Percentiles rank a stretch among this genome's conserved stretches.
These are phyloP conservation scores for Pulveroboletus frians DNA, from an alignment of 768 basidiomycete genomes.

Conservation along the genomic window DNA sequence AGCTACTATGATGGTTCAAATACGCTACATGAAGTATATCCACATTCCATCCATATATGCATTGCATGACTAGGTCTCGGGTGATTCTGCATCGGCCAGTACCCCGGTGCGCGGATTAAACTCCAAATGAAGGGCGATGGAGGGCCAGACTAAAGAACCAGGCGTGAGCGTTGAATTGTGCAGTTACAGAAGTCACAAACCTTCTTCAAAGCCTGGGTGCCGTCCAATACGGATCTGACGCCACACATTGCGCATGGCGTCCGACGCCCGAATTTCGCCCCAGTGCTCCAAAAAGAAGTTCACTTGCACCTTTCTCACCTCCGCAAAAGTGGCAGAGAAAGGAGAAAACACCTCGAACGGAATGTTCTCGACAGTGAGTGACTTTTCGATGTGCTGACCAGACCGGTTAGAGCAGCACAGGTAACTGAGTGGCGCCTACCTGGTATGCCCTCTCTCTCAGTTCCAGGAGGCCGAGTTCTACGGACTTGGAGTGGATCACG, in stretches of 20 bases:
- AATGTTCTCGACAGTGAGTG: conserved; percentile 73
- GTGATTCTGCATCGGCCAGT: conserved; percentile 17
- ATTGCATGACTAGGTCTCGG: conserved; percentile 12
- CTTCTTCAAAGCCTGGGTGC: conserved; percentile 86
- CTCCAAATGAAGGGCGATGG: conserved; percentile 58
- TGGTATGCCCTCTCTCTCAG: conserved; percentile 70
- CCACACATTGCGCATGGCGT: conserved; percentile 80
- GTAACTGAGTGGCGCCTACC: conserved; percentile 14
- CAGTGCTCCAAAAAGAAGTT: conserved; percentile 78
- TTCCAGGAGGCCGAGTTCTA: conserved; percentile 68
- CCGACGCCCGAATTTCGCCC: conserved; percentile 78
- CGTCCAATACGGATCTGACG: conserved; percentile 77
- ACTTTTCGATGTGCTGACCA: conserved; percentile 65
- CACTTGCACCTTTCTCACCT: conserved; percentile 78
- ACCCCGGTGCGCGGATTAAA: conserved; percentile 42
- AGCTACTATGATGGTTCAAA: conserved; percentile 6
- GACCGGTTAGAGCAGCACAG: conserved; percentile 1
- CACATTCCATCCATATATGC: conserved; percentile 1
- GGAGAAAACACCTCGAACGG: conserved; percentile 83
- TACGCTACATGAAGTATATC: conserved; percentile 4
- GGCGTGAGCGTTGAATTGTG: conserved; percentile 7
- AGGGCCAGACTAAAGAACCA: conserved; percentile 52
- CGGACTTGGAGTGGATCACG: not conserved
- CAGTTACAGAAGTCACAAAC: conserved; percentile 30
- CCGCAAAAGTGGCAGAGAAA: conserved; percentile 77